Base-by-base conservation (phyloP, 768 basidiomycete genomes). In the Lyophyllum decastes region DNA sequence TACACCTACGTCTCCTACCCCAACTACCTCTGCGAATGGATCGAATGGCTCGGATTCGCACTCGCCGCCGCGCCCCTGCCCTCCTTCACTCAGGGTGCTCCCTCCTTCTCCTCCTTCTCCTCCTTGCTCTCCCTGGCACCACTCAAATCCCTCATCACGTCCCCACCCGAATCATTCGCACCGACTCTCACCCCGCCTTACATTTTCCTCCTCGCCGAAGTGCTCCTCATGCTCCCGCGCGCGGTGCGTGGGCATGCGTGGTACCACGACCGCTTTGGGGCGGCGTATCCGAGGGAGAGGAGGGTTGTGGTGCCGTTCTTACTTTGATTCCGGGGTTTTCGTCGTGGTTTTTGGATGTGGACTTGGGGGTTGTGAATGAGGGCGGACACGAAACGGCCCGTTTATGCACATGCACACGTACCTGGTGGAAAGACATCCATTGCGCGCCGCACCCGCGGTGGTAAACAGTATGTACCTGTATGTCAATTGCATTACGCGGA, bases 21-120 rank as follows among this genome's bases (percentile, higher is more conserved):
- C 10, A 94, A 97, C 71, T 98, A 98, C 74, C 75, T 94, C 19
- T 94, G 89, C 73, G 96, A 98, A 69, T 98, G 96, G 96, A 57
- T 89, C 54, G 96, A 98, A 73, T 98, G 95, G 95, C 62, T 85
- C 10, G 94, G 91, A 8, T 98, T 89, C 70, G 89, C 92, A 1
- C 69, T 97, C 38, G 90, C 92, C 6, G 83, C 91, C 3, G 75
- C 83, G 5, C 84, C 87, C 0, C 8, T 79, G 0, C 83, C 80
- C 19, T 41, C 80, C 19, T 19, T 41, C n/a, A n/a, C n/a, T n/a
- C n/a, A n/a, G n/a, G n/a, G n/a, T n/a, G n/a, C n/a, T n/a, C n/a
- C n/a, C n/a, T n/a, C n/a, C n/a, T n/a, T n/a, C n/a, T n/a, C n/a
- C 16, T 41, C 40, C 40, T 68, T 97, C 35, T 90, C 92, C 7